Conservation (phyloP, 192 early-diverging fungal species). For the Rhizophagus clarus region DNA sequence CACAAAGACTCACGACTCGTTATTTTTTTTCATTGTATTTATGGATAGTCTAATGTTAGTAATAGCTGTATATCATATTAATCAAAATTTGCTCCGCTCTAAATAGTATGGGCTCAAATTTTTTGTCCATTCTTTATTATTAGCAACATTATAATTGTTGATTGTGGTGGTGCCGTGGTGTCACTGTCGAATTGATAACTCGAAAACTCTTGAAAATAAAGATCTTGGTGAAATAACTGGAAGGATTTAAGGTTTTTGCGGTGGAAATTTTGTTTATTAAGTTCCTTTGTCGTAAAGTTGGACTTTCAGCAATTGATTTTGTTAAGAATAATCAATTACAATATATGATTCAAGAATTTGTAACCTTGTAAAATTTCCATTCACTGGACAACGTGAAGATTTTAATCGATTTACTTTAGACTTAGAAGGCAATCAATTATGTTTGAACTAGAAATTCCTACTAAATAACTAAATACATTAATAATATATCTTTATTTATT, state of each 20-base stretch:
- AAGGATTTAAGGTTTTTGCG: not conserved
- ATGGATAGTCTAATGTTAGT: not conserved
- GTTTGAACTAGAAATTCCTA: no score
- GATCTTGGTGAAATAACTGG: constrained; percentile 9
- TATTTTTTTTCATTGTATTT: constrained; percentile 10
- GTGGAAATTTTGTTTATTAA: constrained; percentile 18
- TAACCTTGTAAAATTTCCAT: not conserved
- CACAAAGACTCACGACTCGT: no score
- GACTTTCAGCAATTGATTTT: not conserved
- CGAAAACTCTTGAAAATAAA: not conserved
- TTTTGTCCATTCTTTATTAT: not conserved
- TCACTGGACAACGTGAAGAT: not conserved
- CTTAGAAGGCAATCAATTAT: not conserved
- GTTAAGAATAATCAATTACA: not conserved
- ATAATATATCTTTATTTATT: no score
- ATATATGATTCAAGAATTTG: constrained; percentile 9
- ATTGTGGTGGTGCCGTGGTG: constrained; percentile 59
- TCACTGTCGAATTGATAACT: constrained; percentile 55
- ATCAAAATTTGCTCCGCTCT: no score
- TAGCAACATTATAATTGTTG: constrained; percentile 55
- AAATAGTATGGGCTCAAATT: no score
- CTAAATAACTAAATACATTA: no score
- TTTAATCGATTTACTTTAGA: not conserved
- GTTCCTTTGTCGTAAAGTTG: constrained; percentile 9
- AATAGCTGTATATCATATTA: not conserved